Evolutionary conservation across 2,329 filamentous ascomycete genomes (phyloP).

Genomic region (Ophiostoma populinum): DNA sequence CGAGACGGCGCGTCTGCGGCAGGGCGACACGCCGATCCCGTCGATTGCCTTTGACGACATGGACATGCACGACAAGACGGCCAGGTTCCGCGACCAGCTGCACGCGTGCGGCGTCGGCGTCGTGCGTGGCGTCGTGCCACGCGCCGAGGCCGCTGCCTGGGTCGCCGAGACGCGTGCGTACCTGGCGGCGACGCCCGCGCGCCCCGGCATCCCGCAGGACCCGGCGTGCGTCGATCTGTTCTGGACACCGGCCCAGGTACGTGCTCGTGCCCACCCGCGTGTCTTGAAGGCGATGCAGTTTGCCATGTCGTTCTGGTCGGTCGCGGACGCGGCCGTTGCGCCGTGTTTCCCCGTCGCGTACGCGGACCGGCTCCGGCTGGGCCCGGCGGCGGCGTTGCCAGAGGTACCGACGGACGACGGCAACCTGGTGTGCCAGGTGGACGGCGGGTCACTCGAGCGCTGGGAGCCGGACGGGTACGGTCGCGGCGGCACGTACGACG

Average conservation of each 20-base stretch:
- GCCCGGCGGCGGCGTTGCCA: slow-evolving; percentile 28
- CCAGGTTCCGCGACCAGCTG: slow-evolving; percentile 37
- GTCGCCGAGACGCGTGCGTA: slow-evolving; percentile 45
- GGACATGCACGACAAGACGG: slow-evolving; percentile 27
- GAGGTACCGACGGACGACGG: slow-evolving; percentile 17
- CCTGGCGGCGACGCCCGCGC: slow-evolving; percentile 28
- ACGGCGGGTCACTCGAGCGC: slow-evolving; percentile 53
- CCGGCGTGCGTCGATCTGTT: slow-evolving; percentile 59
- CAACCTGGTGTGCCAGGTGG: slow-evolving; percentile 44
- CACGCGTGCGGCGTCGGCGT: slow-evolving; percentile 48
- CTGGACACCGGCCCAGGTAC: slow-evolving; percentile 54
- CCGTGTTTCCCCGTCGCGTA: slow-evolving; percentile 48
- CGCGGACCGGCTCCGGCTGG: slow-evolving; percentile 51
- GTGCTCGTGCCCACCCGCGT: slow-evolving; percentile 47
- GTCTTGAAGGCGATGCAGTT: slow-evolving; percentile 47
- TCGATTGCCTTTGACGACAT: slow-evolving; percentile 37
- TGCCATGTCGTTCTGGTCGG: slow-evolving; percentile 47
- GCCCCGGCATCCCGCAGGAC: slow-evolving; percentile 27
- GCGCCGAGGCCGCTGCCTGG: slow-evolving; percentile 35
- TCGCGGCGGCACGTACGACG: slow-evolving; percentile 35
- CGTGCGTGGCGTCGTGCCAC: slow-evolving; percentile 44
- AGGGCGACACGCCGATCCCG: slow-evolving; percentile 35
- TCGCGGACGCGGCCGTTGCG: slow-evolving; percentile 10
- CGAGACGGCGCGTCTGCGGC: slow-evolving; percentile 24
- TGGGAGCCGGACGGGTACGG: slow-evolving; percentile 56